phyloP scores from a whole-genome alignment of 2,329 filamentous ascomycete species.

The Chaetomiaceae sp. region DNA sequence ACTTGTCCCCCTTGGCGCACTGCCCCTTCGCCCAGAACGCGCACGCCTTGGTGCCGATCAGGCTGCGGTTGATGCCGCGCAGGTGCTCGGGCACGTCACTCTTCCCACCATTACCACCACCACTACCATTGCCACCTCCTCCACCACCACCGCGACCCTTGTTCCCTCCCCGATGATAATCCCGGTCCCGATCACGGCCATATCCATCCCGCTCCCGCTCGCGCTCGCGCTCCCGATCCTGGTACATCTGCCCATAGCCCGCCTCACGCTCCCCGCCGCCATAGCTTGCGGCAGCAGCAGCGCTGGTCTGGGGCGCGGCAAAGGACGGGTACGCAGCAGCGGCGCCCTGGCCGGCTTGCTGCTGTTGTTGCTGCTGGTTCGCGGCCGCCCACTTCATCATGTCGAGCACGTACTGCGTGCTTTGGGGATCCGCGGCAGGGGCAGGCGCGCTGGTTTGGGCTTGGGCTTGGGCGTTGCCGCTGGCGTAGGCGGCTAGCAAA shows the following conservation, averaged over 20 bases:
- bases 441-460: constrained; percentile 3
- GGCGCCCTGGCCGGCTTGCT: constrained; percentile 2
- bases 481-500: constrained; percentile 16
- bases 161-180: constrained; percentile 27
- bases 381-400: constrained; percentile 17
- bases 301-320: too few species aligned
- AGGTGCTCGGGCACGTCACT: constrained; percentile 28
- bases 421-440: constrained; percentile 9
- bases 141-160: constrained; percentile 29
- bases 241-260: constrained; percentile 11
- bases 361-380: constrained; percentile 6
- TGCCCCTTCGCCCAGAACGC: constrained; percentile 65
- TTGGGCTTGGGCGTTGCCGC: constrained; percentile 4
- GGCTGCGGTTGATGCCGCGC: constrained; percentile 47
- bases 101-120: constrained; percentile 29
- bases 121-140: too few species aligned
- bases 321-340: too few species aligned
- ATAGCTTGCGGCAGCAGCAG: too few species aligned
- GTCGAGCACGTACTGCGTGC: constrained; percentile 17
- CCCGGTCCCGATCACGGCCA: constrained; percentile 23
- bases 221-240: too few species aligned
- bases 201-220: constrained; percentile 18
- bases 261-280: too few species aligned
- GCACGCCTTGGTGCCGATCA: constrained; percentile 62
- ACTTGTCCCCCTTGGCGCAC: constrained; percentile 66